Evolutionary conservation across 768 basidiomycete genomes (phyloP).

Genomic region (Auriscalpium vulgare): DNA sequence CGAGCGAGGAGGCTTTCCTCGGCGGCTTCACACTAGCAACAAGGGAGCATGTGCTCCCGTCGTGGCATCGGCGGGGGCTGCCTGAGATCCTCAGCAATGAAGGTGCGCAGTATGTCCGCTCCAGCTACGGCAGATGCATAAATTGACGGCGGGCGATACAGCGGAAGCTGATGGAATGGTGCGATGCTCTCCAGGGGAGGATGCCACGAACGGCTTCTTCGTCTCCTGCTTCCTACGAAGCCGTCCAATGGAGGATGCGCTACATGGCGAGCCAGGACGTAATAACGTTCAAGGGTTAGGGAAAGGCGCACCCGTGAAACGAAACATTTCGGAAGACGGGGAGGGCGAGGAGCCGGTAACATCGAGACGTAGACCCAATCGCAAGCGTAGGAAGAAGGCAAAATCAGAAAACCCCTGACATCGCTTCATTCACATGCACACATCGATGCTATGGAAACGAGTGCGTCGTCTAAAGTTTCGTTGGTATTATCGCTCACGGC

Average conservation of each 20-base stretch:
- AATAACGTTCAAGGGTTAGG: neutral
- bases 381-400: neutral
- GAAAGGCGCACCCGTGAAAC: neutral
- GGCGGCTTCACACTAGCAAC: slow-evolving; percentile 65
- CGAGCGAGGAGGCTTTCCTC: slow-evolving; percentile 55
- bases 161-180: slow-evolving; percentile 54
- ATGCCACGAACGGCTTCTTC: slow-evolving; percentile 95
- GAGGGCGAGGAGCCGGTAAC: neutral
- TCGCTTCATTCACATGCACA: neutral
- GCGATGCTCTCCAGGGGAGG: slow-evolving; percentile 73
- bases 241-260: neutral
- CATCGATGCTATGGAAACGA: neutral
- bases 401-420: neutral
- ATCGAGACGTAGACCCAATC: neutral
- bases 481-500: neutral
- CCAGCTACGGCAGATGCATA: neutral
- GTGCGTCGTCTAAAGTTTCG: neutral
- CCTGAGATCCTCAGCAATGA: slow-evolving; percentile 45
- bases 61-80: slow-evolving; percentile 78
- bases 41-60: slow-evolving; percentile 58
- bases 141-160: slow-evolving; percentile 17
- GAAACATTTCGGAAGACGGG: neutral
- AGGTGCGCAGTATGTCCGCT: neutral
- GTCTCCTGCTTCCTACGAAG: slow-evolving; percentile 80
- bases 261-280: neutral